Percentiles rank a stretch among this genome's conserved stretches.
Conservation (phyloP, 225 moss, liverwort and hornwort species). For the Asterella californica region DNA sequence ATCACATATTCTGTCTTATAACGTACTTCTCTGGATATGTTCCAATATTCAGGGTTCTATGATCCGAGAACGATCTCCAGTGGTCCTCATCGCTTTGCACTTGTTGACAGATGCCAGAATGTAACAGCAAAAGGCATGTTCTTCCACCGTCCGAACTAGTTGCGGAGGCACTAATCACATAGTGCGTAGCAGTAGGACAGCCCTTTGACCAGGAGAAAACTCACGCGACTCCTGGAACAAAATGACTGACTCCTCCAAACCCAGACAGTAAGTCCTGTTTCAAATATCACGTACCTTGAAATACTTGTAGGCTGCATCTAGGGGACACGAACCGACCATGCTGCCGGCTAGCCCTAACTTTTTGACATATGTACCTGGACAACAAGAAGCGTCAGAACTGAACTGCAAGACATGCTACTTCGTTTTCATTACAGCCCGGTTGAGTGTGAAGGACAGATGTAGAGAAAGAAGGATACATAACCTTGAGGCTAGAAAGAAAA, state of each 20-base stretch:
- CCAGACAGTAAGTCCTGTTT: neutral
- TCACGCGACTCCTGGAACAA: neutral
- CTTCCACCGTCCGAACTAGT: too few species aligned
- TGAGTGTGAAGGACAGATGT: neutral
- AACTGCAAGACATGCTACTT: neutral
- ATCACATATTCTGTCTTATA: neutral
- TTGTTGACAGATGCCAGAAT: neutral
- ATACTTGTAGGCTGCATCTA: conserved; percentile 93
- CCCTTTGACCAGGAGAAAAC: neutral
- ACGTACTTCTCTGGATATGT: neutral
- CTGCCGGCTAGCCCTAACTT: conserved; percentile 81
- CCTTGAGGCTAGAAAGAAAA: neutral
- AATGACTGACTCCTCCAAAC: neutral
- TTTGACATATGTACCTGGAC: conserved; percentile 62
- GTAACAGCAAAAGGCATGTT: neutral
- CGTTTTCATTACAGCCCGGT: too few species aligned
- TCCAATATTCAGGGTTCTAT: neutral
- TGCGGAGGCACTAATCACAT: too few species aligned
- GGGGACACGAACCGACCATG: conserved; percentile 82
- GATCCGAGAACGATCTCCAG: neutral
- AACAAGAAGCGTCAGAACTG: neutral
- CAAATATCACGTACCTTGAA: conserved; percentile 40
- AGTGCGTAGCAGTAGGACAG: neutral
- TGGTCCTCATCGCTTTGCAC: neutral
- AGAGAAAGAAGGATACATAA: neutral